phyloP scores from a whole-genome alignment of 2,329 filamentous ascomycete species.

The Pseudohalonectria lignicola region DNA sequence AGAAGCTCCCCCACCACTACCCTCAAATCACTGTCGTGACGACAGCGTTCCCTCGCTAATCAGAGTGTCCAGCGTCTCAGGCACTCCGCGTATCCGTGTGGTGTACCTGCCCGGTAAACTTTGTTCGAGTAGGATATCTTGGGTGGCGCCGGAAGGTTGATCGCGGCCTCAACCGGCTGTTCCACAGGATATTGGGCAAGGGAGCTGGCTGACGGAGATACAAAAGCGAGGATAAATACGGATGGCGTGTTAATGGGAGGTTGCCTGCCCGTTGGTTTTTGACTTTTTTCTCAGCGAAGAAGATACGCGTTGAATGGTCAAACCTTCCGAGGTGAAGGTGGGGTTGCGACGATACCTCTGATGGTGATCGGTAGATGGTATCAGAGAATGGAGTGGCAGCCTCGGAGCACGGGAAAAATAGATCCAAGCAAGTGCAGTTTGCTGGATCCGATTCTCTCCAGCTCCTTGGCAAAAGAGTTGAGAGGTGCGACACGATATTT shows the following conservation, averaged over 20 bases:
- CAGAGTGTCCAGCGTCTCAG: constrained; percentile 3
- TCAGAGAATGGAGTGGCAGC: background rate
- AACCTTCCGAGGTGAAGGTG: background rate
- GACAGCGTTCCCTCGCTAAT: constrained; percentile 22
- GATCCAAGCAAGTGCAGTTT: constrained; percentile 4
- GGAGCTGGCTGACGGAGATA: no score
- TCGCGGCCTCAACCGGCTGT: no score
- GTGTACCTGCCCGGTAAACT: no score
- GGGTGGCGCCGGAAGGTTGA: no score
- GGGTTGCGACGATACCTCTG: background rate
- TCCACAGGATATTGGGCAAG: no score
- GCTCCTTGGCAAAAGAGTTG: background rate
- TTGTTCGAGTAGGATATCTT: no score
- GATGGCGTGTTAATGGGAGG: no score
- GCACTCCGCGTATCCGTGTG: constrained; percentile 2
- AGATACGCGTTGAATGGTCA: no score
- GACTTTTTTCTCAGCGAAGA: no score
- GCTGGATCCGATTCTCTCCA: background rate
- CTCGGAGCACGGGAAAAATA: constrained; percentile 1
- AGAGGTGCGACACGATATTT: no score
- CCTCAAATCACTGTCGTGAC: constrained; percentile 24
- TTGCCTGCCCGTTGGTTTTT: no score
- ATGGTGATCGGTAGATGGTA: background rate
- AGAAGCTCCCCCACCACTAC: constrained; percentile 47
- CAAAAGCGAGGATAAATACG: no score